Evolutionary conservation across 768 basidiomycete species (phyloP).

Genomic region (button mushroom (Agaricus bisporus)): DNA sequence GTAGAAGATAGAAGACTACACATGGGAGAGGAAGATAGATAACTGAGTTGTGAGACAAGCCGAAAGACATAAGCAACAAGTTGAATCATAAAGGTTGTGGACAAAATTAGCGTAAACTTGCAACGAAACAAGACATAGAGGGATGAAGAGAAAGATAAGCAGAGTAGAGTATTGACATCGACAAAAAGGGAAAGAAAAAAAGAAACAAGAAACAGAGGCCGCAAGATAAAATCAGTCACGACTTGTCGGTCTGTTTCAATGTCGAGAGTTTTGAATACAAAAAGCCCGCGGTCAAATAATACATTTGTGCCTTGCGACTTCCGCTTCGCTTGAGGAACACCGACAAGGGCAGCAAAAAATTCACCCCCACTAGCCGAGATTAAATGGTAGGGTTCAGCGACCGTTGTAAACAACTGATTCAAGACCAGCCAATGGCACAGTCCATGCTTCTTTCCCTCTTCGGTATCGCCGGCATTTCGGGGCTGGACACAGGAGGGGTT

Average conservation of each 20-base stretch:
- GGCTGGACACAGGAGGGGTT: neutral
- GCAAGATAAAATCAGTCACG: neutral
- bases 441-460: conserved; percentile 19
- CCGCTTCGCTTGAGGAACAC: too few species aligned
- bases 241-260: too few species aligned
- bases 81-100: conserved; percentile 1
- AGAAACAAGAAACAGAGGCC: neutral
- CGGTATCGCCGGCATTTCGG: conserved; percentile 9
- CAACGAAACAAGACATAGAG: neutral
- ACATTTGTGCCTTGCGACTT: too few species aligned
- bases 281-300: too few species aligned
- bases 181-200: neutral
- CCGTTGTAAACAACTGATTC: too few species aligned
- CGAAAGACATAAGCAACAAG: neutral
- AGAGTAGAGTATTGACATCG: neutral
- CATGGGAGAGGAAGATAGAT: neutral
- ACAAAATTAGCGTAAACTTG: neutral
- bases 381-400: neutral
- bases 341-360: too few species aligned
- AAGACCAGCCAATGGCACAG: conserved; percentile 7
- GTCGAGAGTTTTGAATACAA: too few species aligned
- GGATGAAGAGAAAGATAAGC: neutral
- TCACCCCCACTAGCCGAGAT: neutral
- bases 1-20: neutral
- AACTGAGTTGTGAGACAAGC: neutral